A percentile compares a stretch with the other conserved stretches of the same genome.
phyloP scores from a whole-genome alignment of 331 rosid genomes.

The Malus hybrid region DNA sequence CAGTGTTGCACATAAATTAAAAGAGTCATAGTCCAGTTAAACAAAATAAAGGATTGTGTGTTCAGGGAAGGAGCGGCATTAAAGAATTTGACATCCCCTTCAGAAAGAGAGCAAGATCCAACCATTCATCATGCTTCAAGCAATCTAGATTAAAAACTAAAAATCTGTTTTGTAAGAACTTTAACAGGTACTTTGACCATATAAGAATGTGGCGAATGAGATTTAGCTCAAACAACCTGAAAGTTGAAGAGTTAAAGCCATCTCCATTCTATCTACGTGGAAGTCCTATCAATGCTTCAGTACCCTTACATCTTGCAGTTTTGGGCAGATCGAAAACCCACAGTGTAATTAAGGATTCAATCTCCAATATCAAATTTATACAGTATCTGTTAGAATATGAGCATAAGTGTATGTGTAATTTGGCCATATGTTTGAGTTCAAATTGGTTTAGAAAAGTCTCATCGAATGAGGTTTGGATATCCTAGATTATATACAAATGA shows the following conservation, averaged over 20 bases:
- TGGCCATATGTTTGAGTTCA: too few species aligned
- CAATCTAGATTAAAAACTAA: background rate
- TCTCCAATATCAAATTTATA: too few species aligned
- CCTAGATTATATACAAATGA: too few species aligned
- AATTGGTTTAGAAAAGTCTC: too few species aligned
- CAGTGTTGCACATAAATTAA: too few species aligned
- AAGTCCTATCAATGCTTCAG: background rate
- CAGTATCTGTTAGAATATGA: too few species aligned
- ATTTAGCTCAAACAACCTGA: background rate
- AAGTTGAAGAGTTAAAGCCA: background rate
- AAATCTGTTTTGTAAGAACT: background rate
- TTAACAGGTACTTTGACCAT: background rate
- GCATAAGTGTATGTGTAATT: too few species aligned
- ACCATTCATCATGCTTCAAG: background rate
- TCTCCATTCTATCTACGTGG: background rate
- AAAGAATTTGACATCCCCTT: background rate
- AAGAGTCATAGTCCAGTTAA: too few species aligned
- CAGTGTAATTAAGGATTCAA: too few species aligned
- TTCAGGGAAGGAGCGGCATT: background rate
- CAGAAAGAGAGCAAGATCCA: background rate
- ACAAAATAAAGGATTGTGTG: background rate
- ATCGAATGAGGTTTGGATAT: too few species aligned
- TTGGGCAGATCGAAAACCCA: too few species aligned
- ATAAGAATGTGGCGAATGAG: background rate
- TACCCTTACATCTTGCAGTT: background rate